Evolutionary conservation across 2,329 filamentous ascomycete genomes (phyloP).

Genomic region (Exophiala spinifera): DNA sequence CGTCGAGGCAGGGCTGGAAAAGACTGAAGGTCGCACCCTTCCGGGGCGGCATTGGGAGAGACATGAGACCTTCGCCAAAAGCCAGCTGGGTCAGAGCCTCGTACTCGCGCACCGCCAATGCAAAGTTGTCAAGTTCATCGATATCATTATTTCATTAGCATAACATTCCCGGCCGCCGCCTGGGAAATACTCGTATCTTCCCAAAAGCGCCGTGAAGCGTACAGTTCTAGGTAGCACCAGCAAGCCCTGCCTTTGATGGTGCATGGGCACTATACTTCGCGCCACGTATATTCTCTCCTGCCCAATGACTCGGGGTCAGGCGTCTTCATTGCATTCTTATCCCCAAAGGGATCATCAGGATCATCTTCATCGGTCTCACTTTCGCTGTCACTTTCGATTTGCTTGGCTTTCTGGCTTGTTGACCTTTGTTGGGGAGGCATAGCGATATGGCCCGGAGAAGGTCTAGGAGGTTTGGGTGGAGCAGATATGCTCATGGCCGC

Average conservation of each 20-base stretch:
- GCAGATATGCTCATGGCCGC: conserved; percentile 44
- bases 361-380: conserved; percentile 59
- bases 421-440: conserved; percentile 27
- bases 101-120: neutral
- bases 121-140: neutral
- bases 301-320: conserved; percentile 34
- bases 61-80: neutral
- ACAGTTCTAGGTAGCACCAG: no score
- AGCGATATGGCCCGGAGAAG: conserved; percentile 13
- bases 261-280: conserved; percentile 21
- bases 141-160: neutral
- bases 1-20: no score
- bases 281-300: conserved; percentile 25
- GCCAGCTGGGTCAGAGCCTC: neutral
- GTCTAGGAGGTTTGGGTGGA: conserved; percentile 50
- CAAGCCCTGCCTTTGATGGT: no score
- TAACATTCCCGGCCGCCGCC: neutral
- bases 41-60: neutral
- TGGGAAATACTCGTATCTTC: conserved; percentile 2
- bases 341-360: conserved; percentile 83
- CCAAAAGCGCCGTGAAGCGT: no score
- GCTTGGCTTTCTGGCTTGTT: conserved; percentile 30
- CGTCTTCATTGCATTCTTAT: conserved; percentile 68
- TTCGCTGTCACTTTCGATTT: conserved; percentile 56
- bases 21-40: no score